Base-by-base conservation (phyloP, 208 protist genomes). In the Crithidia sp. region DNA sequence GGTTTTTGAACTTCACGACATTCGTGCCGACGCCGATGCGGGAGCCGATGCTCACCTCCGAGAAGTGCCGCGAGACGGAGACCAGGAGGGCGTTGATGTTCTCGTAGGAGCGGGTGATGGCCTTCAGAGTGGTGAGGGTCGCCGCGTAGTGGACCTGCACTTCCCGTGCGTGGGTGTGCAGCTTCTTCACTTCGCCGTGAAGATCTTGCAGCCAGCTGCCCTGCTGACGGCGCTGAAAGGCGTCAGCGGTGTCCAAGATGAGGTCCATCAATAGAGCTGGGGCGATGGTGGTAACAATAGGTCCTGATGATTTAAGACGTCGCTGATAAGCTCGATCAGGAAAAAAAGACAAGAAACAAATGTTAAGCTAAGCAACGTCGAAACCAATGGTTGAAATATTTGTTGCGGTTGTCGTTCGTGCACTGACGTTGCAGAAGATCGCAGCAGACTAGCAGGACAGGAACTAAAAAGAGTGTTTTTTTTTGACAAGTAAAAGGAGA, bases 61-160 rank as follows among this genome's bases (percentile, higher is more conserved):
- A 12, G 47, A 67, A 19, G 28, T 39, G 41, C 47, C 62, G 47
- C 6, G 47, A 55, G 47, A 59, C 55, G 55, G 55, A 59, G 55
- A 59, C 28, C 17, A 56, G 62, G 44, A 67, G 45, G 28, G 47
- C 19, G 10, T 55, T 55, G 28, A 55, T 56, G 37, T 40, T 57
- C 47, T 55, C 41, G 28, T 56, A 43, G 47, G 36, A 7, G 44
- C 17, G 44, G 6, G 62, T 19, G 49, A 55, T 7, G 16, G 41
- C 6, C 47, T 67, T 43, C 37, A 67, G 45, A 4, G 45, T 4
- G 19, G 19, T 17, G 10, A 55, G 36, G 7, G 37, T 19, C 7
- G n/a, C 44, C 39, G 17, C 14, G 62, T 56, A 41, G 28, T 55
- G 49, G 10, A 9, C 37, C 28, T 12, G 6, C 19, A 12, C 47